Percentiles rank a stretch among this genome's conserved stretches.
Evolutionary conservation across 768 basidiomycete species (phyloP).

Genomic region (Boletus subcaerulescens): DNA sequence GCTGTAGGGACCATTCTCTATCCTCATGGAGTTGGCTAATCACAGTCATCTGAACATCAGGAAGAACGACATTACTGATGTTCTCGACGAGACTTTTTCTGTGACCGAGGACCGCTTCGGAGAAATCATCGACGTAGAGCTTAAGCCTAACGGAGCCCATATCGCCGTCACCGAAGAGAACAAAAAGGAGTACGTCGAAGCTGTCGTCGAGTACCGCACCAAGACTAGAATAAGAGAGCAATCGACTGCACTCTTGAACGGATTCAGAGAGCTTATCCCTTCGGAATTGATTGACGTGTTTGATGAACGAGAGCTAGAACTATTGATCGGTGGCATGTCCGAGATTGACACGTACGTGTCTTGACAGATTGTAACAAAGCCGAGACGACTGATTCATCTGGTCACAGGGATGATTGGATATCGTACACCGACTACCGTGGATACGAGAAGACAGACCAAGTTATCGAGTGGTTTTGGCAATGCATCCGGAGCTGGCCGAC

Average conservation of each 20-base stretch:
- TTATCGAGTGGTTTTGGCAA: constrained; percentile 97
- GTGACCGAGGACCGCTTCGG: constrained; percentile 74
- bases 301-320: constrained; percentile 85
- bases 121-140: constrained; percentile 63
- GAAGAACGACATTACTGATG: constrained; percentile 72
- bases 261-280: constrained; percentile 82
- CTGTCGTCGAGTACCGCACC: constrained; percentile 81
- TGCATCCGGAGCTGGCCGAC: constrained; percentile 87
- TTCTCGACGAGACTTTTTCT: constrained; percentile 72
- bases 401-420: constrained; percentile 78
- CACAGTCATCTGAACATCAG: constrained; percentile 32
- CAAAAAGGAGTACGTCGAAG: constrained; percentile 75
- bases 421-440: constrained; percentile 92
- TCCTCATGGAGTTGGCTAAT: background rate
- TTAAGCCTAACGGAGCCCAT: constrained; percentile 59
- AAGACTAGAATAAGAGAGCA: constrained; percentile 78
- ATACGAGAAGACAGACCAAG: constrained; percentile 81
- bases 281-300: constrained; percentile 84
- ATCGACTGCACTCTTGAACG: constrained; percentile 82
- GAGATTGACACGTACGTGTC: constrained; percentile 77
- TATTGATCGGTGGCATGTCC: constrained; percentile 90
- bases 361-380: background rate
- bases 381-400: background rate
- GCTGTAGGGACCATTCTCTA: constrained; percentile 47
- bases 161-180: constrained; percentile 69